These are phyloP conservation scores for Fusarium lateritium DNA, from an alignment of 2,329 filamentous ascomycete genomes.

Conservation along the genomic window DNA sequence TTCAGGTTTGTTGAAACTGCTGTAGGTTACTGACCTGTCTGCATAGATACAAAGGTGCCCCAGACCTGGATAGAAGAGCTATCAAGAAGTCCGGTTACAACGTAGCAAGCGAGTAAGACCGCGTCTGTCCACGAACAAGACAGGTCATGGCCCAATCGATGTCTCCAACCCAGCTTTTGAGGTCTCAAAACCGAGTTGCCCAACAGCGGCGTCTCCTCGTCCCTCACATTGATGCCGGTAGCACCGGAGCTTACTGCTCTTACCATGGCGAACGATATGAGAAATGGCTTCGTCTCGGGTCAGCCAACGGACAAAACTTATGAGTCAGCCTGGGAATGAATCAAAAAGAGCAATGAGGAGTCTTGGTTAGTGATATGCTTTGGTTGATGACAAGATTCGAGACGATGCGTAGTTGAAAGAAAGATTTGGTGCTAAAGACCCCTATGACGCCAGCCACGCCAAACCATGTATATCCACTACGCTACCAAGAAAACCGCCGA, in stretches of 20 bases:
- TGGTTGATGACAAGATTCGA: background rate
- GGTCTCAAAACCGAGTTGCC: constrained; percentile 1
- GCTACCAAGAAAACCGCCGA: constrained; percentile 20
- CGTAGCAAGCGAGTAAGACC: constrained; percentile 78
- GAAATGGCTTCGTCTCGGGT: too few relatives aligned
- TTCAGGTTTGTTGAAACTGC: background rate
- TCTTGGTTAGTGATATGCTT: background rate
- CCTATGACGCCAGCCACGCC: constrained; percentile 37
- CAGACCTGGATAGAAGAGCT: constrained; percentile 82
- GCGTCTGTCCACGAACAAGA: constrained; percentile 74
- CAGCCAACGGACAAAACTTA: background rate
- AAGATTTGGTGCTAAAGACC: constrained; percentile 30
- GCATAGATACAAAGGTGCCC: constrained; percentile 88
- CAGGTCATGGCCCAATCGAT: constrained; percentile 32
- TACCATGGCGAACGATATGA: constrained; percentile 10
- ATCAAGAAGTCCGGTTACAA: constrained; percentile 83
- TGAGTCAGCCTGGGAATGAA: accelerated
- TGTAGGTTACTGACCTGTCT: constrained; percentile 72
- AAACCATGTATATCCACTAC: constrained; percentile 31
- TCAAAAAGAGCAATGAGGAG: background rate
- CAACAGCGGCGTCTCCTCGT: constrained; percentile 44
- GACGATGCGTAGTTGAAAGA: constrained; percentile 27
- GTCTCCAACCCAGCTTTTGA: constrained; percentile 8
- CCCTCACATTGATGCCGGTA: constrained; percentile 2
- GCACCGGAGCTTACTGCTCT: background rate